These are phyloP conservation scores for Aspergillus eucalypticola DNA, from an alignment of 2,329 filamentous ascomycete species.

Conservation along the genomic window DNA sequence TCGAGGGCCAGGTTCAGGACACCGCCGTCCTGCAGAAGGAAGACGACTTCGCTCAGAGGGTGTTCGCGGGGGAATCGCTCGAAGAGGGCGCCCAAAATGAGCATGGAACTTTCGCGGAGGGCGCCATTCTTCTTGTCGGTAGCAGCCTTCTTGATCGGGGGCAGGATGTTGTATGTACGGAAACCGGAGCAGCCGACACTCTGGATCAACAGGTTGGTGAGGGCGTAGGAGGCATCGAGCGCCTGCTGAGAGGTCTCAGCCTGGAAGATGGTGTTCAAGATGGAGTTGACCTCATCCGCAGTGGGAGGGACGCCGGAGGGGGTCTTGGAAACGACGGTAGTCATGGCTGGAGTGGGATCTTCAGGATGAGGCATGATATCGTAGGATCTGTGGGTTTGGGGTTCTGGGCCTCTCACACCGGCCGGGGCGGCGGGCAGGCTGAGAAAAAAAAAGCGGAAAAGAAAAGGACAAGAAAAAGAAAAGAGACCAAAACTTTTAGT, in stretches of 20 bases:
- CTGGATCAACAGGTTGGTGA: constrained; percentile 65
- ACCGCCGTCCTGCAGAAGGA: constrained; percentile 78
- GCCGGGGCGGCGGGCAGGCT: not conserved
- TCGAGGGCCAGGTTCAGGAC: constrained; percentile 75
- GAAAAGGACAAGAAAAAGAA: constrained; percentile 9
- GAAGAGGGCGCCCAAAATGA: constrained; percentile 88
- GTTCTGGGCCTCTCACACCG: not conserved
- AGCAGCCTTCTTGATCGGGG: constrained; percentile 73
- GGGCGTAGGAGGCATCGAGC: constrained; percentile 66
- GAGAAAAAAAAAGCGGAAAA: constrained; percentile 8
- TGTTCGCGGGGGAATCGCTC: constrained; percentile 81
- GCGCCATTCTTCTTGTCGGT: constrained; percentile 90
- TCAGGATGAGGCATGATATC: constrained; percentile 50
- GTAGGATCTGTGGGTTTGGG: not conserved
- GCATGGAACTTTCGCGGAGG: constrained; percentile 87
- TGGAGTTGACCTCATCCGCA: constrained; percentile 64
- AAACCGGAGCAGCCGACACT: constrained; percentile 66
- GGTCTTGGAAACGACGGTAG: constrained; percentile 52
- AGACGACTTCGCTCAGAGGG: constrained; percentile 74
- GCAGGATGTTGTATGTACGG: constrained; percentile 61
- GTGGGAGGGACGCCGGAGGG: constrained; percentile 56
- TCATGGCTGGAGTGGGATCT: constrained; percentile 42
- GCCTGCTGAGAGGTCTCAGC: constrained; percentile 69
- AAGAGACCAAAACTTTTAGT: constrained; percentile 8
- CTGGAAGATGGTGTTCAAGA: constrained; percentile 68